Conservation (phyloP, 2,329 filamentous ascomycete genomes). For the Xylaria sp. region DNA sequence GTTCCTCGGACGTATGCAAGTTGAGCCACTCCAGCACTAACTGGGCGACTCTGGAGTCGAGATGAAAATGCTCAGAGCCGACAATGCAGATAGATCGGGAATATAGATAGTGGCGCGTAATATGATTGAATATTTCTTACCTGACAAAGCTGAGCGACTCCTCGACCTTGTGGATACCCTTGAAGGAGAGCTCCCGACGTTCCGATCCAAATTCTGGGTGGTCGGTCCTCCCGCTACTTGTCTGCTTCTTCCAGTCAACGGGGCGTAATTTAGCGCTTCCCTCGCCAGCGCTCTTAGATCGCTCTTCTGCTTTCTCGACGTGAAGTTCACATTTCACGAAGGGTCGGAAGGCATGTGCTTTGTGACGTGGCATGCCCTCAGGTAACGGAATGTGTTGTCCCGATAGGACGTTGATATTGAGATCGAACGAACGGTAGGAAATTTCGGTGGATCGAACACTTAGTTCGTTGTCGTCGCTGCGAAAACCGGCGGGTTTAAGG, state of each 20-base stretch:
- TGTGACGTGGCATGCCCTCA: conserved; percentile 58
- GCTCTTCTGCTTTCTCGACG: conserved; percentile 70
- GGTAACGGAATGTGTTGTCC: conserved; percentile 78
- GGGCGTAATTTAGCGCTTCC: conserved; percentile 64
- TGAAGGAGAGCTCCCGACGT: conserved; percentile 68
- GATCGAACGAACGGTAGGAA: conserved; percentile 66
- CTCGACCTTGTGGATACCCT: conserved; percentile 67
- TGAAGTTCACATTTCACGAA: conserved; percentile 85
- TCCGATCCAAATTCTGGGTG: conserved; percentile 71
- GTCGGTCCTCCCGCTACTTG: conserved; percentile 64
- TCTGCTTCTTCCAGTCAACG: conserved; percentile 69
- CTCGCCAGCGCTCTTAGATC: conserved; percentile 47
- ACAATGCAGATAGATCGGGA: conserved; percentile 24
- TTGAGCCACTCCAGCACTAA: conserved; percentile 24
- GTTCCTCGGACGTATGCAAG: conserved; percentile 38
- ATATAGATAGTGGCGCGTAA: conserved; percentile 24
- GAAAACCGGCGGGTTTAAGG: conserved; percentile 82
- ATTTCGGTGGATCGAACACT: conserved; percentile 59
- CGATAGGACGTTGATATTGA: conserved; percentile 79
- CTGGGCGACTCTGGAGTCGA: conserved; percentile 34
- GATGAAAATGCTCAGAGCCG: conserved; percentile 36
- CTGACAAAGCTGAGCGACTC: conserved; percentile 78
- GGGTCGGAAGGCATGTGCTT: conserved; percentile 71
- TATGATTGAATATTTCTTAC: conserved; percentile 59
- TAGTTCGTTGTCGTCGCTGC: conserved; percentile 55